Percentiles rank a stretch among this genome's conserved stretches.
Evolutionary conservation across 2,329 filamentous ascomycete species (phyloP).

Genomic region (Pestalotiopsis sp.): DNA sequence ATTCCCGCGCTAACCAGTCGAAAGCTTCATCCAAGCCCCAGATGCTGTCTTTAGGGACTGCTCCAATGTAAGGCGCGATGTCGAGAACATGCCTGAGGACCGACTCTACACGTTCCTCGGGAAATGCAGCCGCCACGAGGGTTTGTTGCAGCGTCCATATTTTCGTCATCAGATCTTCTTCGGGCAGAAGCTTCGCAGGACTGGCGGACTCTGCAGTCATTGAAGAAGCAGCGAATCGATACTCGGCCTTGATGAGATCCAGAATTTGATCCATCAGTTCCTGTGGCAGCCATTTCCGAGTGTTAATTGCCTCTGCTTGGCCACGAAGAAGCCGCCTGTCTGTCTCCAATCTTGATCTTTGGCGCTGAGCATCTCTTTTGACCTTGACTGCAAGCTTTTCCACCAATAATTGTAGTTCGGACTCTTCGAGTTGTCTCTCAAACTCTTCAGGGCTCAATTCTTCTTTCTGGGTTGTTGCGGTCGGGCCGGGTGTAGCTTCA

Average conservation of each 20-base stretch:
- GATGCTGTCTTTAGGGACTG: conserved; percentile 63
- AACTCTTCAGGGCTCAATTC: conserved; percentile 83
- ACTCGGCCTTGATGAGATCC: conserved; percentile 70
- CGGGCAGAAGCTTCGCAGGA: conserved; percentile 59
- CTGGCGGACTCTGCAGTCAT: conserved; percentile 46
- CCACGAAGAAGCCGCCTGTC: conserved; percentile 80
- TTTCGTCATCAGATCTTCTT: conserved; percentile 78
- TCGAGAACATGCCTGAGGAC: conserved; percentile 69
- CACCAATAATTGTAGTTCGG: conserved; percentile 85
- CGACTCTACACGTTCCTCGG: conserved; percentile 61
- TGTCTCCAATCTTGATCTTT: conserved; percentile 78
- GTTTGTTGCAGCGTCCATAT: conserved; percentile 84
- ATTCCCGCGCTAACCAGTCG: conserved; percentile 87
- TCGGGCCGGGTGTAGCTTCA: conserved; percentile 18
- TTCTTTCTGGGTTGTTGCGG: conserved; percentile 34
- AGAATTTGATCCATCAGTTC: conserved; percentile 80
- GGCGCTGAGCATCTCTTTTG: conserved; percentile 76
- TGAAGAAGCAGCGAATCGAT: conserved; percentile 57
- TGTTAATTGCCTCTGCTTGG: conserved; percentile 74
- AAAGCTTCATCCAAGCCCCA: conserved; percentile 89
- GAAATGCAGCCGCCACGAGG: conserved; percentile 70
- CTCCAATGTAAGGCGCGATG: conserved; percentile 64
- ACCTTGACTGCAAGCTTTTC: conserved; percentile 82
- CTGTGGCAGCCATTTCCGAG: conserved; percentile 77
- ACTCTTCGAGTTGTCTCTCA: conserved; percentile 84